phyloP scores from a whole-genome alignment of 176 grass and related monocot genomes.

The Aegilops umbellulata region DNA sequence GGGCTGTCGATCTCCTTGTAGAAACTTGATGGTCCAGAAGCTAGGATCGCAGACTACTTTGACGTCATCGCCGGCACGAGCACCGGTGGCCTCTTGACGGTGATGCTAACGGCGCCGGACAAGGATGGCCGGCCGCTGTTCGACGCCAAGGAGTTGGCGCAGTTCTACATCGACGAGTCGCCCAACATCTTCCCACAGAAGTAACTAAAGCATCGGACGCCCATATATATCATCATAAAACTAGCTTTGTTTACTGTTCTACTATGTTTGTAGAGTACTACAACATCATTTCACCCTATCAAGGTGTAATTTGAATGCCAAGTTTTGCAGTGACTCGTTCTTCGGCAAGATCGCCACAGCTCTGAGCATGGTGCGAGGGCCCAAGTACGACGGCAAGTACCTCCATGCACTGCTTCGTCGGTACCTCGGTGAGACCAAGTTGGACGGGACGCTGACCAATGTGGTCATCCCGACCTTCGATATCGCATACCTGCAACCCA shows the following conservation, averaged over 20 bases:
- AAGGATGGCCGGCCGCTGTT: constrained; percentile 44
- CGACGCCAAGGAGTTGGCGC: constrained; percentile 41
- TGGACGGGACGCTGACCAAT: constrained; percentile 46
- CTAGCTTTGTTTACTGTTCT: background rate
- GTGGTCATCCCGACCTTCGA: constrained; percentile 73
- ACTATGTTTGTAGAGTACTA: background rate
- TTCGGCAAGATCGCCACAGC: constrained; percentile 7
- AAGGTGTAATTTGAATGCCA: background rate
- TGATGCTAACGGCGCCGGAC: constrained; percentile 60
- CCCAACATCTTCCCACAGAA: constrained; percentile 71
- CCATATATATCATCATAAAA: background rate
- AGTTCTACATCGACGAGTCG: constrained; percentile 57
- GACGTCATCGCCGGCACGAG: constrained; percentile 70
- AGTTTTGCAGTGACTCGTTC: constrained; percentile 37
- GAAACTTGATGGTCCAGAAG: constrained; percentile 57
- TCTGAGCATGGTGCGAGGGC: constrained; percentile 39
- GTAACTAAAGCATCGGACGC: constrained; percentile 19
- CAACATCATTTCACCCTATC: background rate
- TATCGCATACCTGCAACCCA: constrained; percentile 48
- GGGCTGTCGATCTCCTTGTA: background rate
- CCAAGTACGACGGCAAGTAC: constrained; percentile 65
- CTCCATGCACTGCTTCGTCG: constrained; percentile 44
- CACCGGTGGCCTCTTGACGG: constrained; percentile 60
- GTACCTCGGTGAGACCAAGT: constrained; percentile 38
- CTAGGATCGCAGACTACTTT: constrained; percentile 68